These are phyloP conservation scores for Rosa hybrid DNA, from an alignment of 331 rosid species.

Conservation along the genomic window DNA sequence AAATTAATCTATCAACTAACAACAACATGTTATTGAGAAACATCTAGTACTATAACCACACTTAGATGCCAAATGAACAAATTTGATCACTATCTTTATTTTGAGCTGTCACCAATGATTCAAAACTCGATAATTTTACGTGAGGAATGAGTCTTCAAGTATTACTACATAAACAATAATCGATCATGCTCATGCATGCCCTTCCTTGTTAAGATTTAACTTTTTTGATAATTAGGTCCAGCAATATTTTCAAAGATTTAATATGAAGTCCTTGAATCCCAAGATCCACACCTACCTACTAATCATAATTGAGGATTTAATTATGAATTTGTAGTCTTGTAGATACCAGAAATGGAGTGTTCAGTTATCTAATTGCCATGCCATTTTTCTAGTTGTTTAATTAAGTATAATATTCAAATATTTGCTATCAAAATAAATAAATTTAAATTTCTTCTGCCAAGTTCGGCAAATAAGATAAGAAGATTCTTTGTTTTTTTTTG, in stretches of 20 bases:
- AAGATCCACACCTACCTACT: slow-evolving; percentile 4
- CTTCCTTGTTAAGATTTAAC: neutral
- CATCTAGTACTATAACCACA: too few species aligned
- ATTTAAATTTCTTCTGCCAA: neutral
- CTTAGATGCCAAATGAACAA: too few species aligned
- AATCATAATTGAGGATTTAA: neutral
- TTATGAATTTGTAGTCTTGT: neutral
- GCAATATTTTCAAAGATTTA: neutral
- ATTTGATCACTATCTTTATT: too few species aligned
- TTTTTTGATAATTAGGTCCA: neutral
- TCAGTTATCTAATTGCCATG: neutral
- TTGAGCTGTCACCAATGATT: too few species aligned
- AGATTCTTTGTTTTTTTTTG: slow-evolving; percentile 12
- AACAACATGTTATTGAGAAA: too few species aligned
- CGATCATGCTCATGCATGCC: neutral
- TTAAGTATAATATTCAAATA: neutral
- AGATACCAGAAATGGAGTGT: neutral
- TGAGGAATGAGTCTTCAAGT: neutral
- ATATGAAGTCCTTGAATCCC: neutral
- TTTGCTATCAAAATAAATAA: neutral
- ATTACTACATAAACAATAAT: neutral
- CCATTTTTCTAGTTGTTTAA: neutral
- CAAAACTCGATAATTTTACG: neutral
- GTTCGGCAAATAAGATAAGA: slow-evolving; percentile 5
- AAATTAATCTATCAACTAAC: too few species aligned